Conservation (phyloP, 768 basidiomycete genomes). For the Mycena venus region DNA sequence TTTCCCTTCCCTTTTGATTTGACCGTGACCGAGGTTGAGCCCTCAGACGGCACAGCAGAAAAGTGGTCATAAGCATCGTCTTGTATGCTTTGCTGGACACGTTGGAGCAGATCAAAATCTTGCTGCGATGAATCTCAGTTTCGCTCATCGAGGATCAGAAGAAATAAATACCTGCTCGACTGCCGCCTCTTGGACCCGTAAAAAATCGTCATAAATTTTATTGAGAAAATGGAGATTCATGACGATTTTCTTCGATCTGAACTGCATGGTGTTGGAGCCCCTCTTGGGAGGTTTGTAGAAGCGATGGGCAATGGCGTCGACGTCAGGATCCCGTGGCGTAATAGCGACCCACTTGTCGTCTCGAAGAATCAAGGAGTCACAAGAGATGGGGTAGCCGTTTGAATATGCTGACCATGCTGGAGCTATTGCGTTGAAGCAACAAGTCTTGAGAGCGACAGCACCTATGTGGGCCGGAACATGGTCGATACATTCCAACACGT, state of each 20-base stretch:
- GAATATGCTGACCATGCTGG: too few species aligned
- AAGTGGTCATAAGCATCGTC: too few species aligned
- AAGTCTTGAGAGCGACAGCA: constrained; percentile 29
- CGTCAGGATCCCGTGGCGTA: constrained; percentile 14
- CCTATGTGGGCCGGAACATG: constrained; percentile 43
- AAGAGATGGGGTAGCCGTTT: neutral
- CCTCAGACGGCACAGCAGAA: too few species aligned
- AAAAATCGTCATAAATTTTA: neutral
- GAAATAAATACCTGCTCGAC: neutral
- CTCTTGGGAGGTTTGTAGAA: constrained; percentile 13
- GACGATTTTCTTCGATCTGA: neutral
- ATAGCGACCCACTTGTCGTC: constrained; percentile 18
- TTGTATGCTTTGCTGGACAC: too few species aligned
- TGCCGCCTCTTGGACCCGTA: too few species aligned
- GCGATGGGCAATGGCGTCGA: constrained; percentile 28
- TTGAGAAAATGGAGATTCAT: neutral
- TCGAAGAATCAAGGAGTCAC: neutral
- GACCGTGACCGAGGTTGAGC: too few species aligned
- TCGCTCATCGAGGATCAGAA: too few species aligned
- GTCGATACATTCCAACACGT: constrained; percentile 35
- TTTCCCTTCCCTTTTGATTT: too few species aligned
- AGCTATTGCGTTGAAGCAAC: constrained; percentile 25
- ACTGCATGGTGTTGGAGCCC: constrained; percentile 8
- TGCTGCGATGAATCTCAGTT: too few species aligned
- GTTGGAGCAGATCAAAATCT: too few species aligned